Evolutionary conservation across 768 basidiomycete genomes (phyloP).

Genomic region (Tricholoma bakamatsutake): DNA sequence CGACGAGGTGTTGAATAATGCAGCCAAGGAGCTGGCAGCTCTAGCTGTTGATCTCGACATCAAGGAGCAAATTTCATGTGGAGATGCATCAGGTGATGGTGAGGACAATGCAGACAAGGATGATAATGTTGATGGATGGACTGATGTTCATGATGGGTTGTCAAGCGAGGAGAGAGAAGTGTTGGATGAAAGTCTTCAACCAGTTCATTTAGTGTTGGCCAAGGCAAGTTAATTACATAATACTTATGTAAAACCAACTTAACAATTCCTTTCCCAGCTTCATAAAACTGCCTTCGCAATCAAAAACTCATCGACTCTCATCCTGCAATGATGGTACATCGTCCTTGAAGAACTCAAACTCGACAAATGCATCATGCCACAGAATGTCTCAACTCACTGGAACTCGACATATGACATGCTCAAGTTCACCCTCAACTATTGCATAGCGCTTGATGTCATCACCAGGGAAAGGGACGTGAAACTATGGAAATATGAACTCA

Average conservation of each 20-base stretch:
- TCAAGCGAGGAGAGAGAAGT: constrained; percentile 2
- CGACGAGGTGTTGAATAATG: constrained; percentile 1
- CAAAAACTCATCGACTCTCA: constrained; percentile 7
- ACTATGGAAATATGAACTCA: constrained; percentile 14
- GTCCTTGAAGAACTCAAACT: constrained; percentile 8
- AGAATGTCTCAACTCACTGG: constrained; percentile 19
- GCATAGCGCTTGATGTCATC: constrained; percentile 17
- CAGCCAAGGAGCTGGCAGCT: neutral
- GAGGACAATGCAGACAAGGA: constrained; percentile 8
- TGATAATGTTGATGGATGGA: constrained; percentile 7
- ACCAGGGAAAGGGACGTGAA: constrained; percentile 12
- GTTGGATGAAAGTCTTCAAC: constrained; percentile 2
- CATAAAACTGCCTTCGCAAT: constrained; percentile 5
- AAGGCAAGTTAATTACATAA: constrained; percentile 15
- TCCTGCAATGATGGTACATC: constrained; percentile 6
- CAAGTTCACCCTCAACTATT: constrained; percentile 19
- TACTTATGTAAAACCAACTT: neutral
- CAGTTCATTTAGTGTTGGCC: constrained; percentile 14
- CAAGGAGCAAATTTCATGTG: neutral
- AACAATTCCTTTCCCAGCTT: neutral
- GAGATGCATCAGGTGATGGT: neutral
- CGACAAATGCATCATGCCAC: constrained; percentile 14
- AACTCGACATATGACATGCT: constrained; percentile 25
- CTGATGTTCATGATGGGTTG: constrained; percentile 4
- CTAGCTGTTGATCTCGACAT: constrained; percentile 1